These are phyloP conservation scores for Monosporascus sp. DNA, from an alignment of 2,329 filamentous ascomycete species.

Conservation along the genomic window DNA sequence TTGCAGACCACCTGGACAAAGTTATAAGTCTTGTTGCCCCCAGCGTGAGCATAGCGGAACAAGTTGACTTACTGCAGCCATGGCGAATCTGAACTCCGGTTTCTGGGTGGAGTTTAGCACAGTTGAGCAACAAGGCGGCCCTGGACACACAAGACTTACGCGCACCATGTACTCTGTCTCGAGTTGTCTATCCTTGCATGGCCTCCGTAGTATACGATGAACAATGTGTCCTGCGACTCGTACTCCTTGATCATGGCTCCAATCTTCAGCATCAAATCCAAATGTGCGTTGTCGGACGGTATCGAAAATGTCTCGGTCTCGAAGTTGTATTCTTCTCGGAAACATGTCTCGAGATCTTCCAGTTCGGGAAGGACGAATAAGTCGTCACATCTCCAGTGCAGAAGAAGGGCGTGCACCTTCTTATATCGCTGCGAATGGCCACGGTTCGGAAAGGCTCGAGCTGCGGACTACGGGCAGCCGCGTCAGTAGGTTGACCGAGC, in stretches of 20 bases:
- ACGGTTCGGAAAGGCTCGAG: conserved; percentile 51
- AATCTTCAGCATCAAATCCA: conserved; percentile 52
- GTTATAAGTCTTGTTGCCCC: conserved; percentile 2
- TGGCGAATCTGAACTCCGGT: conserved; percentile 44
- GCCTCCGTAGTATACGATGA: conserved; percentile 54
- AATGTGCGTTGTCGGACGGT: conserved; percentile 51
- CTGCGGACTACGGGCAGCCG: conserved; percentile 38
- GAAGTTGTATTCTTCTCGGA: conserved; percentile 50
- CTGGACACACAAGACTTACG: conserved; percentile 33
- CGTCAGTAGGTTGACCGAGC: conserved; percentile 3
- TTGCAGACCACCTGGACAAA: conserved; percentile 47
- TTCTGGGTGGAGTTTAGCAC: conserved; percentile 27
- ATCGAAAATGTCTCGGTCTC: conserved; percentile 54
- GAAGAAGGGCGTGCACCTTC: conserved; percentile 48
- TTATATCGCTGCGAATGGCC: conserved; percentile 49
- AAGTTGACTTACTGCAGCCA: conserved; percentile 44
- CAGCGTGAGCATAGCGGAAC: background rate
- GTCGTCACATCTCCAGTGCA: conserved; percentile 55
- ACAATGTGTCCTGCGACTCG: conserved; percentile 49
- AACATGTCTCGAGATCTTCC: conserved; percentile 49
- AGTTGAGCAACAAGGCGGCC: background rate
- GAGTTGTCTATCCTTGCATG: conserved; percentile 56
- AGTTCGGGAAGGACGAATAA: conserved; percentile 54
- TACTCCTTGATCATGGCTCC: conserved; percentile 52
- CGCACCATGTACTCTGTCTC: conserved; percentile 56